Percentiles rank a stretch among this genome's conserved stretches.
phyloP scores from a whole-genome alignment of 1,139 yeast genomes.

The Taphrina pruni region DNA sequence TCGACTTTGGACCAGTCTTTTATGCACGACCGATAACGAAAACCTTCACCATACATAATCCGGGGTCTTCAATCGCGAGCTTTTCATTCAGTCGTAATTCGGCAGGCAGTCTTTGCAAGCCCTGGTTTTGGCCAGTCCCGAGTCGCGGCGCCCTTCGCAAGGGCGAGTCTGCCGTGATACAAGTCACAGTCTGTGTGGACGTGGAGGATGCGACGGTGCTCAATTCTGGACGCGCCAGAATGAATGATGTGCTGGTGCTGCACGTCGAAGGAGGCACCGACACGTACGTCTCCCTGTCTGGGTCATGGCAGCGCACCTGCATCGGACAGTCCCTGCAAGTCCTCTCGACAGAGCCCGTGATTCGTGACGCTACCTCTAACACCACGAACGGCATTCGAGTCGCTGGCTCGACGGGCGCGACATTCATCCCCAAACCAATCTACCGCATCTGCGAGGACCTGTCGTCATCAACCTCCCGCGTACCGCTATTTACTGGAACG shows the following conservation, averaged over 20 bases:
- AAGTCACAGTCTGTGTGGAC: constrained; percentile 22
- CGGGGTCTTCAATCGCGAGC: constrained; percentile 5
- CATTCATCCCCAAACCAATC: constrained; percentile 34
- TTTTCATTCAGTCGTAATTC: constrained; percentile 14
- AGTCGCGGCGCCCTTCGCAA: constrained; percentile 1
- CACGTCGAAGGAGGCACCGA: constrained; percentile 41
- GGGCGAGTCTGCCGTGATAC: constrained; percentile 4
- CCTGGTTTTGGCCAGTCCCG: constrained; percentile 35
- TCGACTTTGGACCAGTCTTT: constrained; percentile 27
- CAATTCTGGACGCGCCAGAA: constrained; percentile 23
- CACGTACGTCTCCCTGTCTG: constrained; percentile 32
- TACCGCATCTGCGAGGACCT: constrained; percentile 39
- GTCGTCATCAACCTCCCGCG: background rate
- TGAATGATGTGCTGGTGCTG: constrained; percentile 39
- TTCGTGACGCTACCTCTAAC: background rate
- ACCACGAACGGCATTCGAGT: too few relatives aligned
- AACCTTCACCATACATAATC: constrained; percentile 11
- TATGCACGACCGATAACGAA: constrained; percentile 4
- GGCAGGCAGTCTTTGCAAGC: constrained; percentile 10
- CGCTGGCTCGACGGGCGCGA: background rate
- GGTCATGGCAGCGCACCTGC: constrained; percentile 36
- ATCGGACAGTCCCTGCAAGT: constrained; percentile 36
- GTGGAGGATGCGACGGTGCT: constrained; percentile 17
- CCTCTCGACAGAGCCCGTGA: constrained; percentile 19
- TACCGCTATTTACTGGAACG: constrained; percentile 6